Base-by-base conservation (phyloP, 257 asterid genomes). In the Nicotiana sylvestris region DNA sequence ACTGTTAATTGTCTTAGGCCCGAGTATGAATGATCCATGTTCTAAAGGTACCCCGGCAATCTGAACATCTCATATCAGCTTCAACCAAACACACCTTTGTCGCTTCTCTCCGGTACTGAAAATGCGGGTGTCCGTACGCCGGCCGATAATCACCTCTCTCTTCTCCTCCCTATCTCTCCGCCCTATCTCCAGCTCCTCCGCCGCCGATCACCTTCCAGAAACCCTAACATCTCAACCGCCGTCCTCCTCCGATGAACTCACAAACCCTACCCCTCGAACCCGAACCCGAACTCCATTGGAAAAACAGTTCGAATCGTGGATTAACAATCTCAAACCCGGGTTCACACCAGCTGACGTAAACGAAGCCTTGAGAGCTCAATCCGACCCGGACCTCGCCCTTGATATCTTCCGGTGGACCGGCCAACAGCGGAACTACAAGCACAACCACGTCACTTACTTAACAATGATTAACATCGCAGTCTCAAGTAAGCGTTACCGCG, bases 361-460 rank as follows among this genome's bases (percentile, higher is more conserved):
- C 72, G 84, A 84, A 29, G 94, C 96, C 74, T 91, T 96, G 68
- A 87, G 56, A 1, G 86, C 95, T 85, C 98, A 94, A 82, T 66
- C 93, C 56, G 98, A 96, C 90, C 96, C 98, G 18, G 99, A 94
- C 86, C 86, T 94, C 30, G 96, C 99, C 58, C 95, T 94, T 81
- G 99, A 94, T 88, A 93, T 96, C 27, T 96, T 96, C 92, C 96
- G 98, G 5, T 96, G 98, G 98, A 94, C 98, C 0, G 94, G 97
- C 43, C 97, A 92, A 86, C 99, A 93, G 85, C 95, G 97, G 56
- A 81, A 87, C 85, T 96, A 92, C 94, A 96, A 90, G 88, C 99
- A 96, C 88, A 84, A 81, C 82, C 88, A 88, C 78, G 27, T 84
- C 78, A 94, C 94, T 72, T 96, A 96, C 89, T 89, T 91, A 76